Evolutionary conservation across 805 yeast genomes (phyloP).

Genomic region (Metschnikowia orientalis): DNA sequence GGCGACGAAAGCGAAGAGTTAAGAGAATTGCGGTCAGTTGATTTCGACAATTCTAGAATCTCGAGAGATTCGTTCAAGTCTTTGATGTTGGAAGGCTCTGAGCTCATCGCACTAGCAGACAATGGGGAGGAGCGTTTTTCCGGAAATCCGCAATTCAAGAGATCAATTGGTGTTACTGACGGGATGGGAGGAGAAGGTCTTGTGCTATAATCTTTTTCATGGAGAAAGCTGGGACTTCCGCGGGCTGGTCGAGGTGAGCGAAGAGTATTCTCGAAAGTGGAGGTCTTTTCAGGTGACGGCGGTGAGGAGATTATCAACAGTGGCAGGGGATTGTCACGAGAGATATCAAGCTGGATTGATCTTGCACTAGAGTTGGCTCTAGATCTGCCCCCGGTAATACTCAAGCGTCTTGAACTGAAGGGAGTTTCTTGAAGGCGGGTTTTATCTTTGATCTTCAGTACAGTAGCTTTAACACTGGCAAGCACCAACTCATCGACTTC

Average conservation of each 20-base stretch:
- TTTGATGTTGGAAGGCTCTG: no score
- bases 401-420: background rate
- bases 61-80: slow-evolving; percentile 26
- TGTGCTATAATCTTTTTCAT: no score
- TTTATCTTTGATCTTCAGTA: slow-evolving; percentile 47
- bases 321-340: background rate
- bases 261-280: background rate
- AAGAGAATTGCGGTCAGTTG: slow-evolving; percentile 19
- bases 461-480: slow-evolving; percentile 57
- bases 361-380: slow-evolving; percentile 1
- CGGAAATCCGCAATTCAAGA: no score
- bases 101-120: no score
- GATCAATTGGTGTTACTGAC: slow-evolving; percentile 3
- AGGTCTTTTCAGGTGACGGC: background rate
- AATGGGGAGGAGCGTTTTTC: no score
- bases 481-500: slow-evolving; percentile 74
- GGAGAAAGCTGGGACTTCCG: slow-evolving; percentile 1
- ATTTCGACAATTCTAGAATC: slow-evolving; percentile 25
- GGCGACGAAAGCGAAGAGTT: slow-evolving; percentile 45
- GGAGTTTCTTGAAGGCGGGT: slow-evolving; percentile 17
- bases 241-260: slow-evolving; percentile 4
- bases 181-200: no score
- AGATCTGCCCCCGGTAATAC: slow-evolving; percentile 1
- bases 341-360: background rate
- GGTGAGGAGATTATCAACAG: slow-evolving; percentile 3